Percentiles rank a stretch among this genome's conserved stretches.
These are phyloP conservation scores for Tetracladium marchalianum DNA, from an alignment of 495 filamentous ascomycete genomes.

Conservation along the genomic window DNA sequence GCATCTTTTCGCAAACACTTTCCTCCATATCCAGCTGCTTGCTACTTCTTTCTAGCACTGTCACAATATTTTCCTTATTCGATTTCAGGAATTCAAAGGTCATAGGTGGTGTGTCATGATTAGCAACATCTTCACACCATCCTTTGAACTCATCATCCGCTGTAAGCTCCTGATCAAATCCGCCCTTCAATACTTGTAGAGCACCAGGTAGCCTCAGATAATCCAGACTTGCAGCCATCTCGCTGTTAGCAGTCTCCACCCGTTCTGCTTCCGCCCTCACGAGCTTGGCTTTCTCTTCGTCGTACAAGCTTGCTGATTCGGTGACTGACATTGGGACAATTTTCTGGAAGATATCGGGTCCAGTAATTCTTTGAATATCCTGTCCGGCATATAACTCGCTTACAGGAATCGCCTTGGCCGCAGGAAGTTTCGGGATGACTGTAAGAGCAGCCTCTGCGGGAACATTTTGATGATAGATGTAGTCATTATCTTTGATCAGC, in stretches of 20 bases:
- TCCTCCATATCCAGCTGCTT: constrained; percentile 94
- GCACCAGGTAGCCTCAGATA: constrained; percentile 86
- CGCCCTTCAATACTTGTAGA: constrained; percentile 84
- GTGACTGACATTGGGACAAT: constrained; percentile 95
- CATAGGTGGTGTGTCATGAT: constrained; percentile 58
- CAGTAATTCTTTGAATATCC: constrained; percentile 93
- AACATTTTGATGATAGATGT: constrained; percentile 91
- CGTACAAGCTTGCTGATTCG: constrained; percentile 91
- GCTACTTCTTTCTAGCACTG: constrained; percentile 63
- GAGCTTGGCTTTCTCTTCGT: constrained; percentile 96
- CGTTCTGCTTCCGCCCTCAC: constrained; percentile 88
- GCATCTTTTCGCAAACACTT: constrained; percentile 98
- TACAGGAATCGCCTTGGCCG: constrained; percentile 96
- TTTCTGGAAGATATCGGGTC: constrained; percentile 92
- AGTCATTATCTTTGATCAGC: constrained; percentile 88
- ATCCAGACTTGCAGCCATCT: constrained; percentile 92
- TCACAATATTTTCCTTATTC: constrained; percentile 63
- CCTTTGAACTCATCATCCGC: constrained; percentile 84
- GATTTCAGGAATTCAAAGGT: constrained; percentile 71
- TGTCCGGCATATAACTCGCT: constrained; percentile 94
- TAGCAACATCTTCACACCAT: constrained; percentile 88
- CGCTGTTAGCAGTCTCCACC: constrained; percentile 81
- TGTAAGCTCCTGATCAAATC: constrained; percentile 78
- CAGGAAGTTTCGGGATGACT: constrained; percentile 80
- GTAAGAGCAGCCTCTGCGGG: constrained; percentile 74